Conservation (phyloP, 257 asterid species). For the Solanum medicagineum region DNA sequence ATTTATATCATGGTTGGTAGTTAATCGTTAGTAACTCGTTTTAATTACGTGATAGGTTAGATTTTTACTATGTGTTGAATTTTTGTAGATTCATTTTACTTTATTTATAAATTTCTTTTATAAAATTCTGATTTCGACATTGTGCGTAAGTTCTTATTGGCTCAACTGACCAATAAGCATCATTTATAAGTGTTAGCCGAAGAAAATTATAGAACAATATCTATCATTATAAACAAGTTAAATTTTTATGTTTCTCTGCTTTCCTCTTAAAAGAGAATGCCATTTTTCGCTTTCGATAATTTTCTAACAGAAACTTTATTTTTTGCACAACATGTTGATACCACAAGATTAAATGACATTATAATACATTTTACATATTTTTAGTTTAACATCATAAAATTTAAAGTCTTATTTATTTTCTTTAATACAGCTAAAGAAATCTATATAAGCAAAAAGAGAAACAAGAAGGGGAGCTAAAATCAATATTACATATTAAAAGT, state of each 20-base stretch:
- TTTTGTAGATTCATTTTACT: background rate
- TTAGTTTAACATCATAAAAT: too few species aligned
- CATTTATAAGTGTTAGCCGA: background rate
- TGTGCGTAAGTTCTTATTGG: background rate
- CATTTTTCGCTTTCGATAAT: too few species aligned
- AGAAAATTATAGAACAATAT: too few species aligned
- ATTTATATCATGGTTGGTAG: background rate
- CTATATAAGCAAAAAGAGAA: background rate
- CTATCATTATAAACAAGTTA: too few species aligned
- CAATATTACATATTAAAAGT: background rate
- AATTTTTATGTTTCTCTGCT: too few species aligned
- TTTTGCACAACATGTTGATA: too few species aligned
- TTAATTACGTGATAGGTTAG: background rate
- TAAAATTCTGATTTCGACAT: too few species aligned
- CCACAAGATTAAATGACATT: too few species aligned
- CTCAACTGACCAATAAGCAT: background rate
- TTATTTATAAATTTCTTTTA: background rate
- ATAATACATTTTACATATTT: too few species aligned
- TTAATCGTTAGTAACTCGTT: background rate
- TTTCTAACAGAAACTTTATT: too few species aligned
- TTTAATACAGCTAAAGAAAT: background rate
- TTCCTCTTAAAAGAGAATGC: too few species aligned
- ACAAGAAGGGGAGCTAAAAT: background rate
- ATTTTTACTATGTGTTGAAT: background rate
- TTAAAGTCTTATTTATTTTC: too few species aligned